Evolutionary conservation across 768 basidiomycete species (phyloP).

Genomic region (Macrolepiota dolichaula): DNA sequence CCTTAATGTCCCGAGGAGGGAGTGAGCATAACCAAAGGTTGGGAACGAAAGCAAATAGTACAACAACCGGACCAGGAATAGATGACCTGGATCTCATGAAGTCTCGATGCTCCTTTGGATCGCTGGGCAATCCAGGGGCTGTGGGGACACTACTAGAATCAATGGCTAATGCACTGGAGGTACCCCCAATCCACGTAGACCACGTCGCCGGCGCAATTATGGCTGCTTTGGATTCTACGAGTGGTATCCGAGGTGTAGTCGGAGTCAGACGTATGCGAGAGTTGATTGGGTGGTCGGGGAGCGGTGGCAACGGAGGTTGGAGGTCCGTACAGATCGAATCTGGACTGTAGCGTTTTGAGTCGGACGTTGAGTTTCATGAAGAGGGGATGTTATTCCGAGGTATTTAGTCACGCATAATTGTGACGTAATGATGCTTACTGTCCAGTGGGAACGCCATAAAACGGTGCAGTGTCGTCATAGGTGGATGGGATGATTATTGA

Average conservation of each 20-base stretch:
- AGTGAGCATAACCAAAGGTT: background rate
- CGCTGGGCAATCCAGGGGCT: slow-evolving; percentile 26
- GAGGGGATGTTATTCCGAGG: background rate
- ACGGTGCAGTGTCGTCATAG: background rate
- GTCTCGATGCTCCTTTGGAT: background rate
- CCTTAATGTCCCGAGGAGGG: slow-evolving; percentile 16
- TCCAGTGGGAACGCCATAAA: too few relatives aligned
- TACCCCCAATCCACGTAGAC: slow-evolving; percentile 93
- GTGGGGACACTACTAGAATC: slow-evolving; percentile 43
- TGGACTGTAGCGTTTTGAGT: background rate
- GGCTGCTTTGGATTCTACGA: slow-evolving; percentile 49
- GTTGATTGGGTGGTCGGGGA: slow-evolving; percentile 61
- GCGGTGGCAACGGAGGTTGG: slow-evolving; percentile 10
- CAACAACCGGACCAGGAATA: background rate
- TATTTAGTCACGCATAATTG: too few relatives aligned
- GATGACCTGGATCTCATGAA: background rate
- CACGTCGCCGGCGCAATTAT: slow-evolving; percentile 87
- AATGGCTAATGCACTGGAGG: slow-evolving; percentile 75
- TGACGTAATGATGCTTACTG: background rate
- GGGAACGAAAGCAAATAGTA: background rate
- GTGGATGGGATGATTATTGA: background rate
- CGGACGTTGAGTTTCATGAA: background rate
- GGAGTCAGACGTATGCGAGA: slow-evolving; percentile 72
- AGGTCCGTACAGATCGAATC: background rate
- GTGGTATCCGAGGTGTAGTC: slow-evolving; percentile 59